Evolutionary conservation across 2,329 filamentous ascomycete genomes (phyloP).

Genomic region (Lasiodiplodia hormozganensis): DNA sequence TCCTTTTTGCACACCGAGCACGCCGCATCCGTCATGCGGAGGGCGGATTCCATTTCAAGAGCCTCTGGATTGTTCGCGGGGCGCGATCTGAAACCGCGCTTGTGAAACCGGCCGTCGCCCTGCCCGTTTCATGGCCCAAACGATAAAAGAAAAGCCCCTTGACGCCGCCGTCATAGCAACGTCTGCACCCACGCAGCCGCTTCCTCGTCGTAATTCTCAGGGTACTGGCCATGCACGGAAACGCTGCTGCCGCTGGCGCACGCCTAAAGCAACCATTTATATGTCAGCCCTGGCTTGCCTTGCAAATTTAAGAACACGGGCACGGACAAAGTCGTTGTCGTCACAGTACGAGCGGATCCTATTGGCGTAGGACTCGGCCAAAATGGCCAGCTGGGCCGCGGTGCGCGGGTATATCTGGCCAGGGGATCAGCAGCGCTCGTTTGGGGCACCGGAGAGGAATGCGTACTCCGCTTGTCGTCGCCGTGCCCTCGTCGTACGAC

Average conservation of each 20-base stretch:
- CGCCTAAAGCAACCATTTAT: conserved; percentile 1
- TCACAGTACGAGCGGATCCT: conserved; percentile 26
- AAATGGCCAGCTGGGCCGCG: conserved; percentile 15
- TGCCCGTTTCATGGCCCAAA: conserved; percentile 22
- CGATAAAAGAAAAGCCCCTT: conserved; percentile 21
- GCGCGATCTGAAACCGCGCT: conserved; percentile 22
- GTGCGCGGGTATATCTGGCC: conserved; percentile 26
- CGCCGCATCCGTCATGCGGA: background rate
- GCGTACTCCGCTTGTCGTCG: conserved; percentile 12
- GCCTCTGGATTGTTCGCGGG: conserved; percentile 2
- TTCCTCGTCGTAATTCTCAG: conserved; percentile 20
- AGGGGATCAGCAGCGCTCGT: conserved; percentile 14
- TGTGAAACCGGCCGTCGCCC: conserved; percentile 21
- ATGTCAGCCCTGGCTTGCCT: background rate
- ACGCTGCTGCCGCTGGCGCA: conserved; percentile 22
- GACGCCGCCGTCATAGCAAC: conserved; percentile 11
- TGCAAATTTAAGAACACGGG: conserved; percentile 1
- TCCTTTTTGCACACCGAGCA: background rate
- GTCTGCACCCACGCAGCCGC: conserved; percentile 26
- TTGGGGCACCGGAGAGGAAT: conserved; percentile 11
- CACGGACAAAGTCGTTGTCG: conserved; percentile 6
- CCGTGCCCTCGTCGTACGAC: conserved; percentile 22
- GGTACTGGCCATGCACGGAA: conserved; percentile 20
- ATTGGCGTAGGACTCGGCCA: conserved; percentile 11
- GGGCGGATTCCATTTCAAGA: background rate